Evolutionary conservation across 2,329 filamentous ascomycete genomes (phyloP).

Genomic region (Dryadomyces quercivorus): DNA sequence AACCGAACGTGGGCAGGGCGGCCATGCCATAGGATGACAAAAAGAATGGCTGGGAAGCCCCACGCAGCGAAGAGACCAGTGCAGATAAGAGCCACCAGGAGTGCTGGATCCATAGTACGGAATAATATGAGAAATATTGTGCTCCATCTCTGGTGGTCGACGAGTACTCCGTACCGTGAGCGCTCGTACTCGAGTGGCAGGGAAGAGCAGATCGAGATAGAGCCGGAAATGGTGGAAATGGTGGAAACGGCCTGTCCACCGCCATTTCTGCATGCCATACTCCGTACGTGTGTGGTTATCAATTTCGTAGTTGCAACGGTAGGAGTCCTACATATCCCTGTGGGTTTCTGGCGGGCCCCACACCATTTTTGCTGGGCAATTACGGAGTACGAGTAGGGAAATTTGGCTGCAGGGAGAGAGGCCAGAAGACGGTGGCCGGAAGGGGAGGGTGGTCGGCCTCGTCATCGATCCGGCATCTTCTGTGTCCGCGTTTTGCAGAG

Average conservation of each 20-base stretch:
- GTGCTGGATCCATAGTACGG: too few species aligned
- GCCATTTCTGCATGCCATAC: background rate
- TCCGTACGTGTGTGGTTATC: background rate
- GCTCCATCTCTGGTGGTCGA: too few species aligned
- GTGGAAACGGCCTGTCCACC: background rate
- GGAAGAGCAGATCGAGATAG: background rate
- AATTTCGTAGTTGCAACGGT: too few species aligned
- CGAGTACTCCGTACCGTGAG: too few species aligned
- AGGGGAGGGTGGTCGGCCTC: background rate
- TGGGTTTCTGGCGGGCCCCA: too few species aligned
- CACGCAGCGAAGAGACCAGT: background rate
- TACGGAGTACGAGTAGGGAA: too few species aligned
- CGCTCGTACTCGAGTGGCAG: too few species aligned
- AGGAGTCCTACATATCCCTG: too few species aligned
- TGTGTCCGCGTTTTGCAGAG: too few species aligned
- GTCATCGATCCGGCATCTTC: background rate
- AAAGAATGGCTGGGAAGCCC: background rate
- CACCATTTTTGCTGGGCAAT: too few species aligned
- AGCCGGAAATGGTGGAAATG: background rate
- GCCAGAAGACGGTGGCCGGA: background rate
- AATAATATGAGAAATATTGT: too few species aligned
- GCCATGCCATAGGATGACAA: background rate
- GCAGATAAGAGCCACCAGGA: background rate
- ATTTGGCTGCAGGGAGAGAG: too few species aligned
- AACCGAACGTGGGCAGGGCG: background rate